A percentile compares a stretch with the other conserved stretches of the same genome.
These are phyloP conservation scores for Monosporozyma unispora DNA, from an alignment of 805 yeast species.

Conservation along the genomic window DNA sequence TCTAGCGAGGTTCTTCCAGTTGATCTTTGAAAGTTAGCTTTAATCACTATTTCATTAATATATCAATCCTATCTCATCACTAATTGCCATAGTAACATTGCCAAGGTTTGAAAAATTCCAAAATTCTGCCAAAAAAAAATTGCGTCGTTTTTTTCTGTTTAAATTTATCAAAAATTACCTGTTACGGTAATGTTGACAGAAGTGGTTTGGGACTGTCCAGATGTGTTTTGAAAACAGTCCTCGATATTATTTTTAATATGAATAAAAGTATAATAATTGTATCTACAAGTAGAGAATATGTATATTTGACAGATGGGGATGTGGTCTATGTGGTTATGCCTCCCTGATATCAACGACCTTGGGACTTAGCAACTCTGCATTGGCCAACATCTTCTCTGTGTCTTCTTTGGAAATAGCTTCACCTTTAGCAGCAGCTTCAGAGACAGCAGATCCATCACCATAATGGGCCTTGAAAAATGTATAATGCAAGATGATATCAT, in stretches of 20 bases:
- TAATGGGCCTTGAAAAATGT: conserved; percentile 69
- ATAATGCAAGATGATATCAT: conserved; percentile 83
- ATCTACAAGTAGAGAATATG: background rate
- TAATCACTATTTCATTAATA: background rate
- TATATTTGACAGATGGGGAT: background rate
- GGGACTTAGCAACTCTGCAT: conserved; percentile 14
- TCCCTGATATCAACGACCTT: conserved; percentile 4
- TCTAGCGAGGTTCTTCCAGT: background rate
- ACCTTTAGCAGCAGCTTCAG: conserved; percentile 15
- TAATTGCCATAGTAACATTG: background rate
- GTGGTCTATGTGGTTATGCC: background rate
- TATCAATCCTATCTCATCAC: background rate
- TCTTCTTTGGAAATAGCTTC: conserved; percentile 10
- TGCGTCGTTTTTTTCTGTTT: background rate
- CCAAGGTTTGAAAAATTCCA: background rate
- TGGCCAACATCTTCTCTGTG: conserved; percentile 11
- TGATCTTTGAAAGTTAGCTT: background rate
- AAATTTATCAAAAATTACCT: background rate
- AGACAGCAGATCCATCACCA: conserved; percentile 33
- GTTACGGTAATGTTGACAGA: background rate
- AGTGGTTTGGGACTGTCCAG: background rate
- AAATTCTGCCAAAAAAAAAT: background rate
- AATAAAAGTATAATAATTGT: background rate
- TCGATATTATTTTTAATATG: no score
- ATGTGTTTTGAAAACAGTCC: background rate